Evolutionary conservation across 2,329 filamentous ascomycete species (phyloP).

Genomic region (Dactylonectria macrodidyma): DNA sequence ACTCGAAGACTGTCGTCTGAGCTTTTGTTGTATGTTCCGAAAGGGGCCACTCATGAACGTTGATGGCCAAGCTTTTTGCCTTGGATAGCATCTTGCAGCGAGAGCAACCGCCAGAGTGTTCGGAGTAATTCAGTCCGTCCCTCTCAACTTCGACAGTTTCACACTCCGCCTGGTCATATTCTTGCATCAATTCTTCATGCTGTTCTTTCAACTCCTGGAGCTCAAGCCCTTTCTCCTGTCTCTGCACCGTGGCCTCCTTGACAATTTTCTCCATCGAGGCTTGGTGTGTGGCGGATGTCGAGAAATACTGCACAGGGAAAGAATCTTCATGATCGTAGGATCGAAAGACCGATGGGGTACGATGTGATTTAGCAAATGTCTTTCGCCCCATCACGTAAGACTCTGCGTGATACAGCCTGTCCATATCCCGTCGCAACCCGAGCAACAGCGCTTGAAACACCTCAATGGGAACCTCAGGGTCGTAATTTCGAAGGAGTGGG

Average conservation of each 20-base stretch:
- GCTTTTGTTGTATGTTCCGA: conserved; percentile 52
- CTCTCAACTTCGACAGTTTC: conserved; percentile 10
- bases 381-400: conserved; percentile 51
- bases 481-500: conserved; percentile 62
- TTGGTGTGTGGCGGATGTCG: conserved; percentile 52
- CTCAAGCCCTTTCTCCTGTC: conserved; percentile 28
- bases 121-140: not conserved
- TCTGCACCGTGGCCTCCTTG: conserved; percentile 47
- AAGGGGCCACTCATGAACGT: conserved; percentile 71
- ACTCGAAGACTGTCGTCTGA: conserved; percentile 68
- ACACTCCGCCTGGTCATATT: conserved; percentile 18
- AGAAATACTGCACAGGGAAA: conserved; percentile 38
- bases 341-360: conserved; percentile 26
- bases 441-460: conserved; percentile 63
- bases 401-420: conserved; percentile 62
- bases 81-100: conserved; percentile 52
- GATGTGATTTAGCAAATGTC: not conserved
- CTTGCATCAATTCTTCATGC: conserved; percentile 29
- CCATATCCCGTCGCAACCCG: conserved; percentile 59
- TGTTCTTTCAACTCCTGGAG: conserved; percentile 23
- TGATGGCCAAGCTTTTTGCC: conserved; percentile 61
- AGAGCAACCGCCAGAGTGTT: conserved; percentile 46
- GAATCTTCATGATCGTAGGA: conserved; percentile 31
- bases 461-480: conserved; percentile 57
- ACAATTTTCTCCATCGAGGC: conserved; percentile 55